Percentiles rank a stretch among this genome's conserved stretches.
Evolutionary conservation across 345 rosid species (phyloP).

Genomic region (Raphanus sativus): DNA sequence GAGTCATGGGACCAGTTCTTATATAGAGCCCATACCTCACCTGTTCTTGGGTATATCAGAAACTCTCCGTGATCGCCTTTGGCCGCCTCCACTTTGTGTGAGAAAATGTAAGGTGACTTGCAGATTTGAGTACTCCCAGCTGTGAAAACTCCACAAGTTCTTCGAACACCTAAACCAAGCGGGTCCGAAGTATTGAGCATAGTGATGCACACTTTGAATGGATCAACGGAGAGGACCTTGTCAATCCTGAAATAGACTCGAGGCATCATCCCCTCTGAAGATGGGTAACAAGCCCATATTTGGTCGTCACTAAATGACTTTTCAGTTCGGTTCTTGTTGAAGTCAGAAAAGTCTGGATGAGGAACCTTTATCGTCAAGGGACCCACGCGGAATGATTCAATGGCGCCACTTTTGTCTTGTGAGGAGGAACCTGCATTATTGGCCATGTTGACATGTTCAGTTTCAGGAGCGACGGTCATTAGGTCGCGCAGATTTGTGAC

Average conservation of each 20-base stretch:
- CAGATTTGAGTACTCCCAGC: conserved; percentile 45
- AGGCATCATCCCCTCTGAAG: conserved; percentile 65
- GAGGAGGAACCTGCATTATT: conserved; percentile 25
- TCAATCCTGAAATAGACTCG: conserved; percentile 61
- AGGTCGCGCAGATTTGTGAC: conserved; percentile 43
- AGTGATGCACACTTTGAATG: conserved; percentile 58
- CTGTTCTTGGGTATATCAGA: conserved; percentile 56
- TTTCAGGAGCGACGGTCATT: conserved; percentile 24
- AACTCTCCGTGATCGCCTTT: conserved; percentile 47
- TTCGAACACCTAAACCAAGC: conserved; percentile 64
- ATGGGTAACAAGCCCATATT: conserved; percentile 71
- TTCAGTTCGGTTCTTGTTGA: conserved; percentile 61
- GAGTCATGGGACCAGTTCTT: conserved; percentile 61
- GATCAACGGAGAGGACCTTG: conserved; percentile 51
- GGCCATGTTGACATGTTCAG: conserved; percentile 28
- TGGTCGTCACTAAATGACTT: conserved; percentile 52
- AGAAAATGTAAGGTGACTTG: conserved; percentile 50
- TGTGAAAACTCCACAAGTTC: conserved; percentile 64
- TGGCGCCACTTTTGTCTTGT: too few species aligned
- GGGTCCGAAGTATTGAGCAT: conserved; percentile 57
- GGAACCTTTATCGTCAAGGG: conserved; percentile 53
- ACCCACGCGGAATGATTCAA: conserved; percentile 7
- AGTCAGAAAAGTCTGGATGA: conserved; percentile 66
- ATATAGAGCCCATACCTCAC: conserved; percentile 73
- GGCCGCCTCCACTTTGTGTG: conserved; percentile 54